These are phyloP conservation scores for Davidsoniella eucalypti DNA, from an alignment of 2,329 filamentous ascomycete genomes.

Conservation along the genomic window DNA sequence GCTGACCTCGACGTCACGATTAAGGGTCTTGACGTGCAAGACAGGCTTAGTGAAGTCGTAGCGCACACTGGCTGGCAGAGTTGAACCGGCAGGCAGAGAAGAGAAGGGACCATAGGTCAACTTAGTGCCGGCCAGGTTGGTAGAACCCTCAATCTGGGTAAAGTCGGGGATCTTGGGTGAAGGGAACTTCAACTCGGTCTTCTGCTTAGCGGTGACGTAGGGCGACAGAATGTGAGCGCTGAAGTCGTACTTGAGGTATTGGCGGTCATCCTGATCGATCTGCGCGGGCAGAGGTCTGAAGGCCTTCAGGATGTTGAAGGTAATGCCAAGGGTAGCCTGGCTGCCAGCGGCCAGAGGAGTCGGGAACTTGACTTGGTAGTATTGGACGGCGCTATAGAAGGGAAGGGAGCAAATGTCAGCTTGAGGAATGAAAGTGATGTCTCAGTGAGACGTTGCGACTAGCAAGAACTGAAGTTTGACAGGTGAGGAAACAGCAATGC, in stretches of 20 bases:
- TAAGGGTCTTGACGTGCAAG: slow-evolving; percentile 58
- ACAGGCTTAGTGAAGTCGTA: slow-evolving; percentile 95
- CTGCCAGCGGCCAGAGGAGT: slow-evolving; percentile 56
- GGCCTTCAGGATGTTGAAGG: slow-evolving; percentile 65
- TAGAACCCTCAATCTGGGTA: slow-evolving; percentile 55
- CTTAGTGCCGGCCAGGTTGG: slow-evolving; percentile 68
- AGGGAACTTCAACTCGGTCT: slow-evolving; percentile 88
- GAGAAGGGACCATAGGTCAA: slow-evolving; percentile 84
- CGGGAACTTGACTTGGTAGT: slow-evolving; percentile 70
- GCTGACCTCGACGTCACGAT: slow-evolving; percentile 86
- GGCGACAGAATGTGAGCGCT: slow-evolving; percentile 70
- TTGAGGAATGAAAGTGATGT: too few relatives aligned
- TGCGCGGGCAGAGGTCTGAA: slow-evolving; percentile 63
- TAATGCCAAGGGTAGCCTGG: slow-evolving; percentile 76
- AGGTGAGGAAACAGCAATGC: too few relatives aligned
- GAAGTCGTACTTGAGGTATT: slow-evolving; percentile 75
- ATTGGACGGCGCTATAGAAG: slow-evolving; percentile 48
- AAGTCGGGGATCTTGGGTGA: slow-evolving; percentile 68
- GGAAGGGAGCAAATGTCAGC: slow-evolving; percentile 13
- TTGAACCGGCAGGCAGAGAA: slow-evolving; percentile 61
- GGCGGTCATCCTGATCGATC: slow-evolving; percentile 71
- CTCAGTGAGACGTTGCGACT: too few relatives aligned
- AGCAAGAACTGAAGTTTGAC: too few relatives aligned
- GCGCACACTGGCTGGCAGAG: slow-evolving; percentile 58
- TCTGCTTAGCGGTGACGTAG: slow-evolving; percentile 80